Evolutionary conservation across 164 flowering plant species (phyloP), one percentile per base, ranked within the genome.

Genomic region (Kingdonia uniflora): DNA sequence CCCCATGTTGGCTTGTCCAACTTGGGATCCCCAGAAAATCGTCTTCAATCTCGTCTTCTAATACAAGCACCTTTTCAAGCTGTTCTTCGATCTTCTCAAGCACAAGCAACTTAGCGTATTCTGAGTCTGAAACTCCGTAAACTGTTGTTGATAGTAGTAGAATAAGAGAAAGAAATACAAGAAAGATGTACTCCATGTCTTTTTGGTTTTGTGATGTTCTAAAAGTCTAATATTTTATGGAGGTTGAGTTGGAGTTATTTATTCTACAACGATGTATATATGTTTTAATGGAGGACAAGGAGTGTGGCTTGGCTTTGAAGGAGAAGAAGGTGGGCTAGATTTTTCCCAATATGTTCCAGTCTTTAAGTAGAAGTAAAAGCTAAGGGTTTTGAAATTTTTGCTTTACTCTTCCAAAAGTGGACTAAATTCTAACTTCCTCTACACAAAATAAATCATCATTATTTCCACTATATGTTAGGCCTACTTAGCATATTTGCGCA

Each of bases 251-350:
- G 4, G 35, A 29, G 35, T 29, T 29, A 29, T 29, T 29, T 29
- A 29, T 29, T 4, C 35, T 29, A 29, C n/a, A n/a, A n/a, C n/a
- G n/a, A 73, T 75, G 68, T 76, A 80, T 82, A 79, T 44, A 56
- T 35, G 67, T 41, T 69, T 79, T 79, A 78, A 68, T 63, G 67
- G 45, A 54, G 63, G 51, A 25, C 52, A 73, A 73, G 65, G 62
- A 63, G 62, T 64, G 57, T 82, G 76, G 78, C 94, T 82, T 85
- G 80, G 71, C 81, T 78, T 85, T 71, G 67, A 85, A 81, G 92
- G 61, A 68, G 62, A 81, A 74, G 71, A 74, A 76, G 61, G 58
- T 65, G 51, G 29, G 40, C 19, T 44, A 29, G 35, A 29, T 40
- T 58, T 56, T 63, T 71, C 66, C 73, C 73, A 53, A 68, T 72